phyloP scores from a whole-genome alignment of 2,329 filamentous ascomycete species.

The Metarhizium rileyi region DNA sequence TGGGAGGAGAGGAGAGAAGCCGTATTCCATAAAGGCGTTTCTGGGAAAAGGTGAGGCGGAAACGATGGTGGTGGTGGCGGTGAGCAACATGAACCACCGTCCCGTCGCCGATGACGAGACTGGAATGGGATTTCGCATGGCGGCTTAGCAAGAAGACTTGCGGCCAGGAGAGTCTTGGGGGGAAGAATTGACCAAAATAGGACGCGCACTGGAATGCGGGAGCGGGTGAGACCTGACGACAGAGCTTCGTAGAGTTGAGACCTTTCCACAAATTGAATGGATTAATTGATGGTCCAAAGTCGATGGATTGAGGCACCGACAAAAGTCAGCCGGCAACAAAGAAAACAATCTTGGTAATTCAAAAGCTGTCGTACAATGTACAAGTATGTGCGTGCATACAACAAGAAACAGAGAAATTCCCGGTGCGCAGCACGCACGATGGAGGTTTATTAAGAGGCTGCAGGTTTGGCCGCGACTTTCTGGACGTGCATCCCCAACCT shows the following conservation, averaged over 20 bases:
- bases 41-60: conserved; percentile 39
- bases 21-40: conserved; percentile 37
- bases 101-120: conserved; percentile 6
- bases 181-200: background rate
- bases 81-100: conserved; percentile 28
- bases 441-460: conserved; percentile 5
- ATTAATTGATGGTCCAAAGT: background rate
- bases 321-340: background rate
- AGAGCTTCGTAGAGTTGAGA: background rate
- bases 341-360: too few species aligned
- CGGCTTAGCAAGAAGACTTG: background rate
- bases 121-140: conserved; percentile 2
- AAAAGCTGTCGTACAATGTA: background rate
- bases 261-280: too few species aligned
- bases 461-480: background rate
- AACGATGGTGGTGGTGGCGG: conserved; percentile 20
- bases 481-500: conserved; percentile 19
- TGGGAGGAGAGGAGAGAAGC: conserved; percentile 40
- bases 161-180: background rate
- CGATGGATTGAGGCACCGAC: background rate
- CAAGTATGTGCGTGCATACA: too few species aligned
- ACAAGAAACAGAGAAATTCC: background rate
- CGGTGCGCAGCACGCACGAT: conserved; percentile 1
- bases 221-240: background rate
- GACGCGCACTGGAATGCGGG: conserved; percentile 5